Evolutionary conservation across 768 basidiomycete genomes (phyloP), one percentile per base, ranked within the genome.

Genomic region (Leccinellum albellum): DNA sequence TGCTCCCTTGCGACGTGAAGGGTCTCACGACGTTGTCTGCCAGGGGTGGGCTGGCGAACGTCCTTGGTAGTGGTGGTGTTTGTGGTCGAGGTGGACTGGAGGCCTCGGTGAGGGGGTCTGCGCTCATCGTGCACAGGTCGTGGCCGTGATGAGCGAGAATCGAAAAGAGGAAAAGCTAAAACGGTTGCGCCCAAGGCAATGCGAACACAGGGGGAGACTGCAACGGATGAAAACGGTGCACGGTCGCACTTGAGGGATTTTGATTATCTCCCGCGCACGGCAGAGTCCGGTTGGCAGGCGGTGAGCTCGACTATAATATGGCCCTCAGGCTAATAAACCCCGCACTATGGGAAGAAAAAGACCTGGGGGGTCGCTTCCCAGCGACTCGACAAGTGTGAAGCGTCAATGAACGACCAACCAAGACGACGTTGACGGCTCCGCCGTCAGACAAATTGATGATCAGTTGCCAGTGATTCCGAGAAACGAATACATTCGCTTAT

Each of bases 21-120:
- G 71, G 70, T 32, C 71, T 63, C 40, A 69, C 61, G 59, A 61
- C 51, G 26, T 37, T 51, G 53, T 73, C 71, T 26, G 70, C 64
- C 20, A 65, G 42, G 12, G 71, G 71, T 1, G 65, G 70, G 6
- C 57, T 60, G 9, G 52, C 6, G 9, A 52, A n/a, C 4, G 60
- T n/a, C 20, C 46, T 58, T 33, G 58, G 54, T 21, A 56, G 42
- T 3, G 61, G 52, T n/a, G 45, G 31, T n/a, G 58, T 9, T 37
- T 40, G 24, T 57, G 48, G 35, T 10, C 32, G n/a, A 33, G 42
- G 21, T 2, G 28, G 50, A 28, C 20, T 47, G 1, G 53, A 28
- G 5, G 26, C 46, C 15, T 47, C 46, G 14, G 26, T 3, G 46
- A 47, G 46, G 10, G 46, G 46, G 23, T 47, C 46, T 24, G 15